Evolutionary conservation across 1,284 basidiomycete genomes (phyloP), one percentile per base, ranked within the genome.

Genomic region (Termitomyces sp.): DNA sequence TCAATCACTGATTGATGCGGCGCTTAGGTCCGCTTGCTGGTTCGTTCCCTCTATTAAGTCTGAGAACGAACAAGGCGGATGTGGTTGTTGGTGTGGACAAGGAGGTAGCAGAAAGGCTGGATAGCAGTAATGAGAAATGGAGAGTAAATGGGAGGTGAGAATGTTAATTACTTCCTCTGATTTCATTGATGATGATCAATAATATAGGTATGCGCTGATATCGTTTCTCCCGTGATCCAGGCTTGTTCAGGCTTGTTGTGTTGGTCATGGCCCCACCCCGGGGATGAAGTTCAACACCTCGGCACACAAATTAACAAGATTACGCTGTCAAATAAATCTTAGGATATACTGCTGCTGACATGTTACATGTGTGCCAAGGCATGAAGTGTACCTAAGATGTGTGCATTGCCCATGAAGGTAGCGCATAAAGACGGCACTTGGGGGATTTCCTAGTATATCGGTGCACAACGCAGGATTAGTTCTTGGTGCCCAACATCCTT

Each of bases 51-150:
- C 70, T 97, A 21, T 72, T 97, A 30, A 92, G 90, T 62, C 72
- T 98, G 56, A 82, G 96, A 24, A 99, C 96, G 1, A 94, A 92
- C 76, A 98, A 99, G 70, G 96, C 96, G 0, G 95, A 98, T 66
- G 94, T 98, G 1, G 90, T 90, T 33, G 92, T 94, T 12, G 92
- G 89, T 1, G 77, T 96, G 5, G 71, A 81, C 2, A 73, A 81
- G 54, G 84, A 83, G 0, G 71, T 83, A 2, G 86, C 83, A 0
- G 82, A 86, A 58, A 73, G 74, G 58, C 73, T 94, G 7, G 90
- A 95, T 64, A 65, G 64, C 38, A 80, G 77, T 51, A 89, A 81
- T 28, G 80, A 84, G 61, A 85, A 85, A 56, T 95, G 93, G 93
- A 74, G 90, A 49, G 80, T 88, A 31, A 85, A 84, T 65, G 92